These are phyloP conservation scores for Aspergillus steynii DNA, from an alignment of 495 filamentous ascomycete genomes.

Conservation along the genomic window DNA sequence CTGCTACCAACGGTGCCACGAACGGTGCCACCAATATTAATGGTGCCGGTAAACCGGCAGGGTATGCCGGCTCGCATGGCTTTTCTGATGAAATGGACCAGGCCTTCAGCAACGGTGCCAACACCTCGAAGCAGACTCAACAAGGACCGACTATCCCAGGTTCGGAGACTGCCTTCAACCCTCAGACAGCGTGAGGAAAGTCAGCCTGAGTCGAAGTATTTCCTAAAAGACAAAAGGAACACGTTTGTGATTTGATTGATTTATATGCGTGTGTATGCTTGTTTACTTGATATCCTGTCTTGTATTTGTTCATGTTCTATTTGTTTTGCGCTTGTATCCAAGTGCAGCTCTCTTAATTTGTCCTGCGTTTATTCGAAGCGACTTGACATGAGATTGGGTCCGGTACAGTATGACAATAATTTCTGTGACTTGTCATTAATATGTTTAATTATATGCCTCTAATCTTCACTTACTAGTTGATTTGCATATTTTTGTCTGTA, in stretches of 20 bases:
- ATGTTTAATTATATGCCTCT: neutral
- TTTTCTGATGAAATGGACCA: conserved; percentile 59
- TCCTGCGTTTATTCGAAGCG: neutral
- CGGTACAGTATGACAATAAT: neutral
- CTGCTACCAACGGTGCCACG: conserved; percentile 18
- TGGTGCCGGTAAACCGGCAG: neutral
- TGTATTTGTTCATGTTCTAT: neutral
- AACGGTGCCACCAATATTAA: conserved; percentile 4
- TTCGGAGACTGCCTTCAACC: conserved; percentile 25
- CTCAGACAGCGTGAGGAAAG: conserved; percentile 24
- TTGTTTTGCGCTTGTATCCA: neutral
- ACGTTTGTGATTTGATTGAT: neutral
- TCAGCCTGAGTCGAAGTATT: neutral
- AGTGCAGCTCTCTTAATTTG: neutral
- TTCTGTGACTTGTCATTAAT: neutral
- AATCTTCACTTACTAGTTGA: neutral
- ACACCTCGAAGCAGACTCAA: conserved; percentile 10
- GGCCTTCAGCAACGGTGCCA: conserved; percentile 43
- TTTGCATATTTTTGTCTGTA: too few species aligned
- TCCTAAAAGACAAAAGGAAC: neutral
- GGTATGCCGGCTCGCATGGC: conserved; percentile 31
- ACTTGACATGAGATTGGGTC: too few species aligned
- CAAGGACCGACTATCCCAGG: conserved; percentile 21
- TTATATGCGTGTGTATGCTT: neutral
- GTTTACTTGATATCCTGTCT: neutral